A percentile compares a stretch with the other conserved stretches of the same genome.
These are phyloP conservation scores for Digitaria exilis DNA, from an alignment of 202 grass and related monocot species.

Conservation along the genomic window DNA sequence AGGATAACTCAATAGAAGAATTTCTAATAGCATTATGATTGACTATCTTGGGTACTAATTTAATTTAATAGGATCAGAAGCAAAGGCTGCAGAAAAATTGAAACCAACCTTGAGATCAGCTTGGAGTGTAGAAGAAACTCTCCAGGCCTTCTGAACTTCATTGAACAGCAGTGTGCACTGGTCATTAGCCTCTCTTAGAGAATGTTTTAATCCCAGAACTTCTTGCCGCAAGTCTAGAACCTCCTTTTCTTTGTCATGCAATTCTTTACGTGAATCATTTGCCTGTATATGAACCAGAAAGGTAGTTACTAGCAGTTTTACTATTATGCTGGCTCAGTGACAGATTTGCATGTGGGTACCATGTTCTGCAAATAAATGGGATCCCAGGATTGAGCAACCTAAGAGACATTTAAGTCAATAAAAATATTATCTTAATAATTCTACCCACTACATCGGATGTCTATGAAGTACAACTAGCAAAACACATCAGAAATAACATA, in stretches of 20 bases:
- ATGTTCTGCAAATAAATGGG: neutral
- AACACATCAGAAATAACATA: neutral
- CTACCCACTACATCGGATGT: neutral
- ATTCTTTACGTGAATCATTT: slow-evolving; percentile 97
- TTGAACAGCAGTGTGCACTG: slow-evolving; percentile 84
- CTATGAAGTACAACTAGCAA: neutral
- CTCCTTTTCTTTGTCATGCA: slow-evolving; percentile 95
- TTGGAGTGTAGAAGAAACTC: slow-evolving; percentile 91
- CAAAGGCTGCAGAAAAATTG: slow-evolving; percentile 1
- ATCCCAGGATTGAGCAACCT: neutral
- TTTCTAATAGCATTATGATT: neutral
- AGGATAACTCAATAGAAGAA: neutral
- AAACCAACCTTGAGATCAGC: slow-evolving; percentile 84
- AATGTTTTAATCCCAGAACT: slow-evolving; percentile 73
- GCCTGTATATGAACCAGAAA: slow-evolving; percentile 64
- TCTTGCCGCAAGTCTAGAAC: slow-evolving; percentile 72
- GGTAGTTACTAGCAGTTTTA: slow-evolving; percentile 4
- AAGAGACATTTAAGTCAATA: neutral
- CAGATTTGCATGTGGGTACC: neutral
- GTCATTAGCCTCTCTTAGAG: slow-evolving; percentile 89
- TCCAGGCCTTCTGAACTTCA: slow-evolving; percentile 90
- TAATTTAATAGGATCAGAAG: slow-evolving; percentile 23
- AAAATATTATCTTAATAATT: neutral
- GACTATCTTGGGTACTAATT: slow-evolving; percentile 15
- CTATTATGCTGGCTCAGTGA: neutral